Evolutionary conservation across 352 stramenopile species (phyloP).

Genomic region (Globisporangium barbulae): DNA sequence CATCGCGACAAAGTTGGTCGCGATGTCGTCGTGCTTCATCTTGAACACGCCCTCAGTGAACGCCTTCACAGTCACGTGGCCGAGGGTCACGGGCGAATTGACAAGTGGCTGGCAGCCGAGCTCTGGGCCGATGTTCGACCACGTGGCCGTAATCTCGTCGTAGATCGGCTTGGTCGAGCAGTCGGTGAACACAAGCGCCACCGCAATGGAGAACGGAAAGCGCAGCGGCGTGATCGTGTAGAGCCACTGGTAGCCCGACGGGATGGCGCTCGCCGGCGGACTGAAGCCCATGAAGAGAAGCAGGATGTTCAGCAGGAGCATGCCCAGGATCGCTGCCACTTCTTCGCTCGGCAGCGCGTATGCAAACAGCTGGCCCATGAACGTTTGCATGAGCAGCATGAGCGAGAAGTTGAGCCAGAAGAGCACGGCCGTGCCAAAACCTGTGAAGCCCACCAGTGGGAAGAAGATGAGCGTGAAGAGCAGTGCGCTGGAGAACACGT

Average conservation of each 20-base stretch:
- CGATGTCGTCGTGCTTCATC: constrained; percentile 7
- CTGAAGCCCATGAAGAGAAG: constrained; percentile 45
- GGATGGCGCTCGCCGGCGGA: constrained; percentile 25
- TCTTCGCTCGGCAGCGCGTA: constrained; percentile 31
- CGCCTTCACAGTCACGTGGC: constrained; percentile 13
- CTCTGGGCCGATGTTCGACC: neutral
- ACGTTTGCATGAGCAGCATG: constrained; percentile 42
- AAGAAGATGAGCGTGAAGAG: constrained; percentile 63
- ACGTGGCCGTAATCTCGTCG: neutral
- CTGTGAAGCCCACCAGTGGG: constrained; percentile 41
- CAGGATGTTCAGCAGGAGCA: constrained; percentile 32
- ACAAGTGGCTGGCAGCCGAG: constrained; percentile 2
- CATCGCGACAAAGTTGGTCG: neutral
- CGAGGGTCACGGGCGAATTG: constrained; percentile 2
- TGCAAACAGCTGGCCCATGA: constrained; percentile 68
- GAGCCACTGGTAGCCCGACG: constrained; percentile 17
- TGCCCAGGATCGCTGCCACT: constrained; percentile 23
- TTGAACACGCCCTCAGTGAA: constrained; percentile 13
- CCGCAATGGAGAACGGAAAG: neutral
- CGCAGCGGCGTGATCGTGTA: neutral
- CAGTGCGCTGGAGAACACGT: constrained; percentile 23
- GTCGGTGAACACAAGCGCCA: constrained; percentile 8
- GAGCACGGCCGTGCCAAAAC: constrained; percentile 34
- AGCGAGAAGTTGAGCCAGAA: constrained; percentile 61
- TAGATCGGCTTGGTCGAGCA: neutral